phyloP scores from a whole-genome alignment of 352 stramenopile species.

The Phytophthora lateralis region DNA sequence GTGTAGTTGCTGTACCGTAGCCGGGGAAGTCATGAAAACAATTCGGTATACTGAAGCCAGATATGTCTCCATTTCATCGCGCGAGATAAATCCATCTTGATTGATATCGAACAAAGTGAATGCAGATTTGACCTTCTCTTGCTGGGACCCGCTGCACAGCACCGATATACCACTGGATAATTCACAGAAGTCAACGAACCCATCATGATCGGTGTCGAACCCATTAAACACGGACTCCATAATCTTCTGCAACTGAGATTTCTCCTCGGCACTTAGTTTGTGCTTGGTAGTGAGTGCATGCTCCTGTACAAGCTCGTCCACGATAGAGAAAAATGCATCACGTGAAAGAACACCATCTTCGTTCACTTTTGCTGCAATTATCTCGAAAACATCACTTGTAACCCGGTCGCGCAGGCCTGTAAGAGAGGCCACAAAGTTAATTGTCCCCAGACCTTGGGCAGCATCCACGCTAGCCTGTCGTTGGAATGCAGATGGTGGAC shows the following conservation, averaged over 20 bases:
- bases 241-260: conserved; percentile 49
- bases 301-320: conserved; percentile 66
- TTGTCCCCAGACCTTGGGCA: conserved; percentile 43
- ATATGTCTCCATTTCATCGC: conserved; percentile 88
- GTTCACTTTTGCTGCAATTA: conserved; percentile 84
- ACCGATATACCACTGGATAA: conserved; percentile 84
- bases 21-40: conserved; percentile 74
- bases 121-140: conserved; percentile 82
- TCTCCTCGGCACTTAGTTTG: conserved; percentile 34
- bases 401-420: conserved; percentile 59
- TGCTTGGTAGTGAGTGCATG: conserved; percentile 28
- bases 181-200: conserved; percentile 87
- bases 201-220: conserved; percentile 81
- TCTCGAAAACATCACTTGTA: conserved; percentile 80
- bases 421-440: conserved; percentile 63
- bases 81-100: conserved; percentile 83
- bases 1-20: conserved; percentile 41
- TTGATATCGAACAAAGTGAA: conserved; percentile 91
- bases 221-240: conserved; percentile 74
- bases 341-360: conserved; percentile 78
- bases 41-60: conserved; percentile 84
- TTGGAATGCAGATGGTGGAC: conserved; percentile 1
- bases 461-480: conserved; percentile 1
- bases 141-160: conserved; percentile 75
- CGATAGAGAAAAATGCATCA: conserved; percentile 68